Evolutionary conservation across 1,284 basidiomycete genomes (phyloP).

Genomic region (Chondrostereum purpureum): DNA sequence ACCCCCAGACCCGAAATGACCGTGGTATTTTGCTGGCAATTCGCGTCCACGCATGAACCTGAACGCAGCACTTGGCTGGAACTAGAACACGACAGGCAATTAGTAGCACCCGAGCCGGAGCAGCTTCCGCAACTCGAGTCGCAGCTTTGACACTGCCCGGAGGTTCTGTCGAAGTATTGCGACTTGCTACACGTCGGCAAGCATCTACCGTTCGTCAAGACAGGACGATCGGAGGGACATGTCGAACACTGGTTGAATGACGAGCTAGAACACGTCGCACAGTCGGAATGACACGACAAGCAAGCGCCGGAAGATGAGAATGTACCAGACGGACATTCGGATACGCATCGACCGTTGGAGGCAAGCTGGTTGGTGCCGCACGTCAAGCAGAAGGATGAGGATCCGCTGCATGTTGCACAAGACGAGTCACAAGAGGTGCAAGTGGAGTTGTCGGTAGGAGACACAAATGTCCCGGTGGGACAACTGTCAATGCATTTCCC

Average conservation of each 20-base stretch:
- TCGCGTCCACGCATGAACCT: constrained; percentile 58
- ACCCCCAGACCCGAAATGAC: constrained; percentile 66
- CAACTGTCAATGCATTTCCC: constrained; percentile 65
- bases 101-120: constrained; percentile 51
- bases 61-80: constrained; percentile 51
- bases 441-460: constrained; percentile 61
- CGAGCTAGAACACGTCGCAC: constrained; percentile 64
- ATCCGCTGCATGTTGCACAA: constrained; percentile 63
- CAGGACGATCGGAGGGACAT: constrained; percentile 61
- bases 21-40: constrained; percentile 45
- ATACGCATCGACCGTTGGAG: constrained; percentile 63
- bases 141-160: constrained; percentile 59
- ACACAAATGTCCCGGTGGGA: constrained; percentile 66
- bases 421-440: constrained; percentile 71
- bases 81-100: constrained; percentile 70
- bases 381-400: constrained; percentile 63
- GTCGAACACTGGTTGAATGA: constrained; percentile 72
- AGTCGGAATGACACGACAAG: constrained; percentile 73
- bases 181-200: constrained; percentile 65
- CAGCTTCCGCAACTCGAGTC: constrained; percentile 73
- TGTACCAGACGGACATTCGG: constrained; percentile 63
- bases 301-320: constrained; percentile 63
- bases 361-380: constrained; percentile 61
- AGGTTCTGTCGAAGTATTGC: constrained; percentile 65
- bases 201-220: constrained; percentile 66